Evolutionary conservation across 1,139 yeast species (phyloP).

Genomic region (Saccharomycopsis phalli): DNA sequence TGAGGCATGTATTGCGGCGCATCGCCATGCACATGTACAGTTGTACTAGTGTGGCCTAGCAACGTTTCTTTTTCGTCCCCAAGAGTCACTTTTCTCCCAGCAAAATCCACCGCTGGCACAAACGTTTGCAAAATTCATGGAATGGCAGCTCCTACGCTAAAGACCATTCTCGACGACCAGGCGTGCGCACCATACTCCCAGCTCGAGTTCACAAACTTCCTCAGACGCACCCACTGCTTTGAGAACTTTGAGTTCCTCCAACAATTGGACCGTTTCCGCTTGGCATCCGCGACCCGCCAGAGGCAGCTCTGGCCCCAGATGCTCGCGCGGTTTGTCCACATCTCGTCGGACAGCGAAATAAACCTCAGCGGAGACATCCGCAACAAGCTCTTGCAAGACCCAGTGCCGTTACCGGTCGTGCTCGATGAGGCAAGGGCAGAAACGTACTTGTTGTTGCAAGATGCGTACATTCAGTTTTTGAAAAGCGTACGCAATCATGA

Average conservation of each 20-base stretch:
- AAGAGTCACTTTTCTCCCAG: background rate
- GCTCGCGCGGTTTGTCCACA: conserved; percentile 2
- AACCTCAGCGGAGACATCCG: conserved; percentile 17
- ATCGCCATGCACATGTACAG: conserved; percentile 32
- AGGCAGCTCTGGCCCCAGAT: conserved; percentile 12
- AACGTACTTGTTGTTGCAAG: conserved; percentile 12
- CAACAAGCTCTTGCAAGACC: conserved; percentile 5
- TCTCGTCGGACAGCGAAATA: conserved; percentile 17
- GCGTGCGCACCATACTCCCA: conserved; percentile 14
- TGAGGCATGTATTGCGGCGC: too few relatives aligned
- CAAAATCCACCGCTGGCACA: background rate
- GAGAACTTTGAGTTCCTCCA: conserved; percentile 13
- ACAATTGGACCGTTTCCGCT: too few relatives aligned
- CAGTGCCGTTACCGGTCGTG: conserved; percentile 4
- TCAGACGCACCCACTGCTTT: conserved; percentile 15
- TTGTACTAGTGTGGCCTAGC: conserved; percentile 29
- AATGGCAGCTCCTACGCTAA: conserved; percentile 3
- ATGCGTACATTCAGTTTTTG: conserved; percentile 19
- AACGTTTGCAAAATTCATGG: background rate
- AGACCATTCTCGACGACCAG: conserved; percentile 4
- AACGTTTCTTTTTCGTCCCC: background rate
- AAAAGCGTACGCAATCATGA: conserved; percentile 7
- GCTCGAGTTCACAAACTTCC: conserved; percentile 15
- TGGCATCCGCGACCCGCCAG: background rate
- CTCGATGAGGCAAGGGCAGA: conserved; percentile 17